These are phyloP conservation scores for Drechslera avenae DNA, from an alignment of 2,329 filamentous ascomycete genomes.

Conservation along the genomic window DNA sequence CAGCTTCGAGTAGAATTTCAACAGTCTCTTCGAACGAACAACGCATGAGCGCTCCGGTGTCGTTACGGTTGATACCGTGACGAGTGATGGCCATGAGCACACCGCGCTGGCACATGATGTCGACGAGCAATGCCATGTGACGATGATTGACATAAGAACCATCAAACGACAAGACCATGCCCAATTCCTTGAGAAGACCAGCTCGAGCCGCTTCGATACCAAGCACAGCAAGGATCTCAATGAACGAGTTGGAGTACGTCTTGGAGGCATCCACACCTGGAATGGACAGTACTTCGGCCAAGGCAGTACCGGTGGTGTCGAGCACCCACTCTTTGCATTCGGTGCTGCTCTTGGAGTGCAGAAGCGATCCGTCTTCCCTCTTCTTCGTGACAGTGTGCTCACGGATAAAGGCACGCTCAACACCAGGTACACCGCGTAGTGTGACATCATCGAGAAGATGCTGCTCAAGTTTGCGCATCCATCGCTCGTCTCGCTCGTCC, in stretches of 20 bases:
- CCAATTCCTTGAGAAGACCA: constrained; percentile 85
- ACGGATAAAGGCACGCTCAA: constrained; percentile 92
- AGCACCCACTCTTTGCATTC: constrained; percentile 92
- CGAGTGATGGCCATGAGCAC: constrained; percentile 94
- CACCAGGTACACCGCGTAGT: constrained; percentile 84
- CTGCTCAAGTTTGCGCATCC: constrained; percentile 84
- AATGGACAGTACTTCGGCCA: constrained; percentile 82
- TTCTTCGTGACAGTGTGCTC: constrained; percentile 51
- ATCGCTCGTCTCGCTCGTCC: constrained; percentile 74
- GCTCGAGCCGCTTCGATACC: constrained; percentile 94
- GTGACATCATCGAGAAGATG: constrained; percentile 91
- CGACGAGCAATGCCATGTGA: constrained; percentile 90
- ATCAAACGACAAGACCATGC: constrained; percentile 92
- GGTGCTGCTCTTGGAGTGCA: constrained; percentile 73
- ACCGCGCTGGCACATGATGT: constrained; percentile 97
- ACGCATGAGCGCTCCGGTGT: constrained; percentile 97
- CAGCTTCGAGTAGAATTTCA: constrained; percentile 95
- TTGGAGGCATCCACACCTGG: constrained; percentile 84
- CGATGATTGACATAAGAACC: constrained; percentile 99
- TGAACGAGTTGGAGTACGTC: constrained; percentile 94
- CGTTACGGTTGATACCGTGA: constrained; percentile 97
- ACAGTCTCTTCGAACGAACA: constrained; percentile 99
- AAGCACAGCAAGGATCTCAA: constrained; percentile 91
- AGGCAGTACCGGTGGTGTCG: constrained; percentile 88
- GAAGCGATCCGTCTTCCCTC: constrained; percentile 75